These are phyloP conservation scores for Saccharomyces hybrid DNA, from an alignment of 1,139 yeast genomes.

Conservation along the genomic window DNA sequence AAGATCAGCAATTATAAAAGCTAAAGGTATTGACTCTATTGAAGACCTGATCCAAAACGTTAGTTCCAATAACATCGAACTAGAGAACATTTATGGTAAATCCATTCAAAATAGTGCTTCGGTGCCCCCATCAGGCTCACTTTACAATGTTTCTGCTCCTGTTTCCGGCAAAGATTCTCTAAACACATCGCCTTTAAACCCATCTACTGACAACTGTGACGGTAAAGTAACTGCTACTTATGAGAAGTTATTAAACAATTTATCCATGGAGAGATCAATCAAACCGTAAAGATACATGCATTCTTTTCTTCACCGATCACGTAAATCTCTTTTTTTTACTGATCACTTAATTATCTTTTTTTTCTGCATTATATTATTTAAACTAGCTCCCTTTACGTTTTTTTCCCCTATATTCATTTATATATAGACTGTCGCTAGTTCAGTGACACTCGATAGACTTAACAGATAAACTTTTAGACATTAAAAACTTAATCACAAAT, in stretches of 20 bases:
- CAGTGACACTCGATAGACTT: not conserved
- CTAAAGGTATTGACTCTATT: conserved; percentile 67
- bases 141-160: not conserved
- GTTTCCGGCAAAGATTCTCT: not conserved
- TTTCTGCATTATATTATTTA: not conserved
- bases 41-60: conserved; percentile 61
- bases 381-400: not conserved
- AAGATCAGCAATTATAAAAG: conserved; percentile 64
- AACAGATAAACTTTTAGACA: not conserved
- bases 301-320: not conserved
- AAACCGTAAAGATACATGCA: not conserved
- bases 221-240: conserved; percentile 52
- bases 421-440: not conserved
- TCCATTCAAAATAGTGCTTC: conserved; percentile 8
- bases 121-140: conserved; percentile 9
- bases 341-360: not conserved
- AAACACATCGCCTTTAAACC: not conserved
- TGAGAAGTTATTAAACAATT: conserved; percentile 55
- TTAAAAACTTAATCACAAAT: not conserved
- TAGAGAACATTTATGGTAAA: conserved; percentile 47
- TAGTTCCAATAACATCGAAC: conserved; percentile 43
- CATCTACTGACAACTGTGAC: conserved; percentile 26
- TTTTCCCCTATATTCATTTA: not conserved
- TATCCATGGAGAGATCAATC: conserved; percentile 44
- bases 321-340: not conserved